These are phyloP conservation scores for Aspergillus fumigatiaffinis DNA, from an alignment of 2,329 filamentous ascomycete species.

Conservation along the genomic window DNA sequence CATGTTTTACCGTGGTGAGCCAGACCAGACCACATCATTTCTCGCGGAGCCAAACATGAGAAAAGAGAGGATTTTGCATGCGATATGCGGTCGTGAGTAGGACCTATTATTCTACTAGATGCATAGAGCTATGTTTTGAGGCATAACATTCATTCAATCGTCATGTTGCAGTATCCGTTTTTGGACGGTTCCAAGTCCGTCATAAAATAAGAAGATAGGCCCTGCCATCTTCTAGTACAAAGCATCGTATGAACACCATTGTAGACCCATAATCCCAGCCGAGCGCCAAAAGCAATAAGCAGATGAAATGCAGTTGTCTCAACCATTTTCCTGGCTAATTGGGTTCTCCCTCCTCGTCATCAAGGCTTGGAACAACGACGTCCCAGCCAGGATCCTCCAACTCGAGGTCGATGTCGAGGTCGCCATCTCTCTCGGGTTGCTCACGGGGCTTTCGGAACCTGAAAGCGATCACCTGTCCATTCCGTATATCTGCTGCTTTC, in stretches of 20 bases:
- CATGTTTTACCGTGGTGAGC: background rate
- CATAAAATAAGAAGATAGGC: background rate
- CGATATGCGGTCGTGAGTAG: background rate
- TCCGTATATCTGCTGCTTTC: constrained; percentile 24
- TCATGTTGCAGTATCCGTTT: background rate
- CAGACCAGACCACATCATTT: background rate
- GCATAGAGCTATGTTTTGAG: background rate
- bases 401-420: constrained; percentile 23
- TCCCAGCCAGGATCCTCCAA: constrained; percentile 35
- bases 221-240: background rate
- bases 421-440: constrained; percentile 11
- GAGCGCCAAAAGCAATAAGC: background rate
- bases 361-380: constrained; percentile 32
- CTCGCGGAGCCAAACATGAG: background rate
- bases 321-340: background rate
- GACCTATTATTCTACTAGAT: background rate
- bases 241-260: background rate
- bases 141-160: background rate
- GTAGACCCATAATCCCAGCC: background rate
- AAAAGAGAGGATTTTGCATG: background rate
- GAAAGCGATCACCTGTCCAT: constrained; percentile 33
- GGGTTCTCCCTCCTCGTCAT: constrained; percentile 29
- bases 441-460: constrained; percentile 26
- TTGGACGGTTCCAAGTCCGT: background rate
- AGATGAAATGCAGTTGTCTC: background rate